Conservation (phyloP, 1,139 yeast species). For the Suhomyces wounanorum region DNA sequence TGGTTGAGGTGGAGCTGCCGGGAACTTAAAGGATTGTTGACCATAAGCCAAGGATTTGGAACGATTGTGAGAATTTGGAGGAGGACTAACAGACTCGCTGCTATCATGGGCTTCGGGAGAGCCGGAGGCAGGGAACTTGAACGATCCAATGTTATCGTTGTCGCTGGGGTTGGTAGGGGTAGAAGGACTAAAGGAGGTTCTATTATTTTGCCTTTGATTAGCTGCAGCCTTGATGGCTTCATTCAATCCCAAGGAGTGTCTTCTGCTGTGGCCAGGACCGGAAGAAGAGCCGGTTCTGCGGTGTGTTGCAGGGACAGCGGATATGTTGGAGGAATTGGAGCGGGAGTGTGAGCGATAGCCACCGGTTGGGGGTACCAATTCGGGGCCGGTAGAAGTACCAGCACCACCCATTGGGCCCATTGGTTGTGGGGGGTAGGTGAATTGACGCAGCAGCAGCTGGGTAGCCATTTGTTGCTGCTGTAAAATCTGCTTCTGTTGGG, state of each 20-base stretch:
- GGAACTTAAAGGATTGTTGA: constrained; percentile 48
- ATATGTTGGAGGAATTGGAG: constrained; percentile 33
- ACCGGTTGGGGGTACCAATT: constrained; percentile 31
- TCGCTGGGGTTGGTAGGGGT: constrained; percentile 20
- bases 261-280: constrained; percentile 71
- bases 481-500: constrained; percentile 84
- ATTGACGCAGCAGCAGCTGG: constrained; percentile 19
- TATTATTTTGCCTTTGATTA: constrained; percentile 63
- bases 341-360: constrained; percentile 40
- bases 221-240: constrained; percentile 99
- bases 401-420: constrained; percentile 1
- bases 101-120: constrained; percentile 13
- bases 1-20: constrained; percentile 24
- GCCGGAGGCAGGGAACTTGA: constrained; percentile 36
- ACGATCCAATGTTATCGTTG: constrained; percentile 30
- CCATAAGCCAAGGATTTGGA: constrained; percentile 47
- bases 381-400: constrained; percentile 9
- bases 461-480: constrained; percentile 58
- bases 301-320: constrained; percentile 22
- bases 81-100: constrained; percentile 13
- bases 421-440: constrained; percentile 19
- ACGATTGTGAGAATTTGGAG: constrained; percentile 32
- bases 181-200: constrained; percentile 41
- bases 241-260: constrained; percentile 88
- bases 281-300: constrained; percentile 42